A percentile compares a stretch with the other conserved stretches of the same genome.
Evolutionary conservation across 257 asterid species (phyloP).

Genomic region (Nicotiana attenuata): DNA sequence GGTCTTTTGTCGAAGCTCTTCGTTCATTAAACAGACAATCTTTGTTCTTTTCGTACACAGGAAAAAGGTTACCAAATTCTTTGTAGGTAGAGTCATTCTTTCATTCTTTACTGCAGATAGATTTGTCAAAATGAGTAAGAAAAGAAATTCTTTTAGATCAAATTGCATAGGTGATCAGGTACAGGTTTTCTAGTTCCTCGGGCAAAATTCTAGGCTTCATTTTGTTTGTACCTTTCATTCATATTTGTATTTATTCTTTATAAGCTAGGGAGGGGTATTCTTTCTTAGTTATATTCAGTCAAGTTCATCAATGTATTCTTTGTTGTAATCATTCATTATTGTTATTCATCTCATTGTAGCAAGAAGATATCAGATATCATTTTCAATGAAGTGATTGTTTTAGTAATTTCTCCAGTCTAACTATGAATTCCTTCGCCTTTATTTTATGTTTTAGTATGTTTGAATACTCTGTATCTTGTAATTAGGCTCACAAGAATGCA

Average conservation of each 20-base stretch:
- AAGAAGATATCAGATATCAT: neutral
- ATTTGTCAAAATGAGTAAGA: slow-evolving; percentile 10
- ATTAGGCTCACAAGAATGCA: neutral
- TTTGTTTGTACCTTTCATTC: slow-evolving; percentile 6
- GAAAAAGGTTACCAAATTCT: slow-evolving; percentile 31
- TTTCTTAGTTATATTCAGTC: slow-evolving; percentile 7
- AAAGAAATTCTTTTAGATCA: slow-evolving; percentile 2
- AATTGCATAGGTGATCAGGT: neutral
- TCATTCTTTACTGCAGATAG: slow-evolving; percentile 67
- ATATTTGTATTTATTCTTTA: slow-evolving; percentile 5
- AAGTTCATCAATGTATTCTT: neutral
- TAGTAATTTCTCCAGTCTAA: neutral
- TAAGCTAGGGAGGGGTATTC: slow-evolving; percentile 5
- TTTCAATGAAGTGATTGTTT: slow-evolving; percentile 2
- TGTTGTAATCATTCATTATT: neutral
- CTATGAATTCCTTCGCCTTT: neutral
- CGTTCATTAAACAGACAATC: slow-evolving; percentile 9
- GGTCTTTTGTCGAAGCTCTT: neutral
- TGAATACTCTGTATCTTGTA: neutral
- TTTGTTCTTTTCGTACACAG: slow-evolving; percentile 17
- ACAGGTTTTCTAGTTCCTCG: slow-evolving; percentile 3
- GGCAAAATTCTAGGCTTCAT: neutral
- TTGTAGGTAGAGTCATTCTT: slow-evolving; percentile 57
- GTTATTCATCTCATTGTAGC: slow-evolving; percentile 1
- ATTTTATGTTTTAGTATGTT: neutral